Base-by-base conservation (phyloP, 768 basidiomycete species). In the Boletus reticulatus region DNA sequence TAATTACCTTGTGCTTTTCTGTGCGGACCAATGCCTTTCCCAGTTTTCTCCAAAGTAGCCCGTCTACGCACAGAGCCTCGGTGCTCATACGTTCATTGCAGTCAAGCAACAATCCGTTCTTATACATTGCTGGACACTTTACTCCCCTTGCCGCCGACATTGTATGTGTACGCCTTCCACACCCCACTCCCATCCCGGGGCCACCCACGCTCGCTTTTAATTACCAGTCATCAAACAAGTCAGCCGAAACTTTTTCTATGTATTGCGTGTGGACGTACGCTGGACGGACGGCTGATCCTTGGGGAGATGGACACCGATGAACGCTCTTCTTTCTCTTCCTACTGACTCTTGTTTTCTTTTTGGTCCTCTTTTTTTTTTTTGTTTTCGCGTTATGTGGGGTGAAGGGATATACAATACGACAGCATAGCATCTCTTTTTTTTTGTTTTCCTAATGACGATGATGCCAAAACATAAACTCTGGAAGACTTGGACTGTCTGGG, bases 321-420 rank as follows among this genome's bases (percentile, higher is more conserved):
- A 67, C 65, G 6, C 5, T 62, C 47, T 50, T 44, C 37, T 20
- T 47, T 46, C 24, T 54, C 27, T 48, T 46, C 41, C 54, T 43
- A 47, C 46, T 55, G 59, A 67, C 65, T 48, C 31, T 61, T 54
- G 27, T 53, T 60, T 31, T 37, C 17, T 20, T 46, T 58, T 69
- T 61, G 31, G 52, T 51, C n/a, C 2, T 34, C 14, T 39, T 50
- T 32, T n/a, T 39, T 50, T 60, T 56, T 59, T 27, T 61, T 57
- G 41, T 59, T 57, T 52, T 57, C 46, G 46, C 58, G 51, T 62
- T 29, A 43, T 45, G 57, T 60, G 27, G 55, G 51, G 53, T 48
- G 50, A 46, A 56, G 57, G 63, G 63, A 61, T 63, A 64, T 69
- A 71, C 66, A 60, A 57, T 70, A 70, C 54, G 66, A 68, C 56